Conservation (phyloP, 495 filamentous ascomycete genomes). For the Durotheca rogersii region DNA sequence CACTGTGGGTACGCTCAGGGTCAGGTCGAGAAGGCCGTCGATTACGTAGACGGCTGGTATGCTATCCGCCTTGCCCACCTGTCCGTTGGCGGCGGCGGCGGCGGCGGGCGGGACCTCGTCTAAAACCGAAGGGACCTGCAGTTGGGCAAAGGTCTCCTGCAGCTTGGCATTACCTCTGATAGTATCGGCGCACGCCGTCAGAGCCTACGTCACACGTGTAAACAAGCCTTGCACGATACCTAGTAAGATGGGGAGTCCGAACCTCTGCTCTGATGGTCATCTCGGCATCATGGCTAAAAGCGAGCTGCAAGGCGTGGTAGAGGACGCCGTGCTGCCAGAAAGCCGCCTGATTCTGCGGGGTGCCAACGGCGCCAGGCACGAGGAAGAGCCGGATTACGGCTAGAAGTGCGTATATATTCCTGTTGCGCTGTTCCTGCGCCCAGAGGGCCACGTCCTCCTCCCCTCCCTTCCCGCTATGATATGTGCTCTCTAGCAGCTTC, state of each 20-base stretch:
- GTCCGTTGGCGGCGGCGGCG: slow-evolving; percentile 47
- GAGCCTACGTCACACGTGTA: slow-evolving; percentile 56
- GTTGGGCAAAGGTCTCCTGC: slow-evolving; percentile 85
- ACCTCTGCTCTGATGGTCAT: slow-evolving; percentile 81
- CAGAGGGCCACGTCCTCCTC: slow-evolving; percentile 68
- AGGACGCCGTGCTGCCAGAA: slow-evolving; percentile 84
- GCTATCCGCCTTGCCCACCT: slow-evolving; percentile 43
- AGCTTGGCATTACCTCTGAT: slow-evolving; percentile 77
- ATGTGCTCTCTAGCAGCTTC: slow-evolving; percentile 65
- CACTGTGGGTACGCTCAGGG: slow-evolving; percentile 64
- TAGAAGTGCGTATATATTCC: slow-evolving; percentile 88
- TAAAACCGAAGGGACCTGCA: slow-evolving; percentile 64
- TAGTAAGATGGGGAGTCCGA: slow-evolving; percentile 35
- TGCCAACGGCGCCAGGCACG: slow-evolving; percentile 73
- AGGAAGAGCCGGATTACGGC: slow-evolving; percentile 85
- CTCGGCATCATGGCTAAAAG: slow-evolving; percentile 74
- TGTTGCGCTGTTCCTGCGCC: slow-evolving; percentile 75
- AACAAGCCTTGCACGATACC: slow-evolving; percentile 24
- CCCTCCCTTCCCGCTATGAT: slow-evolving; percentile 52
- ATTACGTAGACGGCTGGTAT: slow-evolving; percentile 79
- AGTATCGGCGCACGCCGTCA: slow-evolving; percentile 82
- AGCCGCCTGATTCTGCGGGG: slow-evolving; percentile 77
- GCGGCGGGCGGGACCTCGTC: slow-evolving; percentile 43
- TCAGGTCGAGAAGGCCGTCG: slow-evolving; percentile 86
- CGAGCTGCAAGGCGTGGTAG: slow-evolving; percentile 76